Evolutionary conservation across 305 asterid genomes (phyloP).

Genomic region (Fraxinus ornus): DNA sequence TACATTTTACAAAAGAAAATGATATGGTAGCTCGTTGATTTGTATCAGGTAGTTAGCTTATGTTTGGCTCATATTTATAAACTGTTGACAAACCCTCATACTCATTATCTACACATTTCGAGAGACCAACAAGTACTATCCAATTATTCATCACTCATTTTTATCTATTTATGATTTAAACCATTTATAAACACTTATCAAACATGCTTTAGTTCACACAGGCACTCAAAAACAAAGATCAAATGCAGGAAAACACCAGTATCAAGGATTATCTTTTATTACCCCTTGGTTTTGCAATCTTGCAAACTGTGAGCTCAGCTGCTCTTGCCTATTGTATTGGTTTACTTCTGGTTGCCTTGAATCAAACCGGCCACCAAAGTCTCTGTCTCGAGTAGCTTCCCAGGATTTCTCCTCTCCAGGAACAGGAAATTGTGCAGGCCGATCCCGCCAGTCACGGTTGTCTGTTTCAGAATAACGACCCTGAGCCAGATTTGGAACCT

Average conservation of each 20-base stretch:
- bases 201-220: not conserved
- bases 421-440: slow-evolving; percentile 54
- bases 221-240: not conserved
- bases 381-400: slow-evolving; percentile 60
- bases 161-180: not conserved
- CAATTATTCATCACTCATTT: not conserved
- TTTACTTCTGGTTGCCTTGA: slow-evolving; percentile 57
- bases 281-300: slow-evolving; percentile 68
- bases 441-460: slow-evolving; percentile 88
- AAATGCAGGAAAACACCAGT: slow-evolving; percentile 1
- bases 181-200: not conserved
- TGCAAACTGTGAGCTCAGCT: slow-evolving; percentile 45
- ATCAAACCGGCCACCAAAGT: slow-evolving; percentile 42
- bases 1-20: not conserved
- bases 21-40: slow-evolving; percentile 2
- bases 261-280: slow-evolving; percentile 21
- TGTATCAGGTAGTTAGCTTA: not conserved
- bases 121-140: not conserved
- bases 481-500: slow-evolving; percentile 54
- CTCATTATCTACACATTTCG: not conserved
- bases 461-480: slow-evolving; percentile 67
- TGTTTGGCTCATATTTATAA: not conserved
- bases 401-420: slow-evolving; percentile 70
- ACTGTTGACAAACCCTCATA: not conserved
- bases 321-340: slow-evolving; percentile 67